These are phyloP conservation scores for Populus nigra DNA, from an alignment of 345 rosid genomes.

Conservation along the genomic window DNA sequence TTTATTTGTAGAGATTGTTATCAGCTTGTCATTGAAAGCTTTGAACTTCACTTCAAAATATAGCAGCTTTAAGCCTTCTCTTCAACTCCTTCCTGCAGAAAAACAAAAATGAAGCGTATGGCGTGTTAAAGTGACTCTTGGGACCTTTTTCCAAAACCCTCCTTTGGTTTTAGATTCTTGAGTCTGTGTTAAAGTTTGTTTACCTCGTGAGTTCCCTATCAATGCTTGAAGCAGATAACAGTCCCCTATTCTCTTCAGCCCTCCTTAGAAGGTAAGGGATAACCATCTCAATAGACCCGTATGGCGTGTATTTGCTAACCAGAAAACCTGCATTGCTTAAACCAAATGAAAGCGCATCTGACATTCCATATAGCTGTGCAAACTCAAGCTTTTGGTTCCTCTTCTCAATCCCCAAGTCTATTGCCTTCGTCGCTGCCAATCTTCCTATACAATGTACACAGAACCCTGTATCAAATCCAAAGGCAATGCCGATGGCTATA, in stretches of 20 bases:
- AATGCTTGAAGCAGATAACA: constrained; percentile 55
- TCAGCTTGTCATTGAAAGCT: neutral
- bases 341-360: constrained; percentile 73
- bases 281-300: constrained; percentile 64
- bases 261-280: constrained; percentile 84
- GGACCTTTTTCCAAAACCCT: neutral
- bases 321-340: constrained; percentile 77
- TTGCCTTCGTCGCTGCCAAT: constrained; percentile 56
- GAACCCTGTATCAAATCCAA: neutral
- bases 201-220: constrained; percentile 77
- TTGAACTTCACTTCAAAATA: constrained; percentile 23
- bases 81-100: constrained; percentile 61
- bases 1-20: neutral
- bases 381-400: constrained; percentile 57
- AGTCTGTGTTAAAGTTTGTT: neutral
- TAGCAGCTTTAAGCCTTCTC: constrained; percentile 51
- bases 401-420: constrained; percentile 59
- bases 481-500: neutral
- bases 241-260: constrained; percentile 89
- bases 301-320: constrained; percentile 89
- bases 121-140: no score
- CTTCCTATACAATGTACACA: constrained; percentile 39
- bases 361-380: constrained; percentile 91
- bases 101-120: constrained; percentile 1
- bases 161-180: neutral